Evolutionary conservation across 1,139 yeast species (phyloP), one percentile per base, ranked within the genome.

Genomic region (Suhomyces taliae): DNA sequence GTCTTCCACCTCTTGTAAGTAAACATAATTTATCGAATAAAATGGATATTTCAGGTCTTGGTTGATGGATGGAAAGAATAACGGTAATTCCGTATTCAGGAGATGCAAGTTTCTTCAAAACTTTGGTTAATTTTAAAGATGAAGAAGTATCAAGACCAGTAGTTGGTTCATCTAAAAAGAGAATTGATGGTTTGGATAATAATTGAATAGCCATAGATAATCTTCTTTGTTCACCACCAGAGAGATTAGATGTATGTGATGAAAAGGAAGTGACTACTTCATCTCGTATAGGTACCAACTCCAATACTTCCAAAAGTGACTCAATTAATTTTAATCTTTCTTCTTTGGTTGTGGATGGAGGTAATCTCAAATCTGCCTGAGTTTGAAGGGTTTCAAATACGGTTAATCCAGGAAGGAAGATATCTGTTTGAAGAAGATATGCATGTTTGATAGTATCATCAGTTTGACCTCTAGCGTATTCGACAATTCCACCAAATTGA

Each of bases 111-210:
- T 79, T 76, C 53, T 81, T 79, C 50, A 90, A 72, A 0, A 88
- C 81, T 47, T 77, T 72, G n/a, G 88, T 79, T 40, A 89, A 69
- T 50, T 83, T 70, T 54, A 75, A 80, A 0, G 96, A 90, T 9
- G 90, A 83, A 46, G 83, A 82, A 2, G 96, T 85, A 62, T 90
- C 96, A 33, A 90, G 69, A 0, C 96, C 96, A 0, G 96, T 88
- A 0, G 96, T 90, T 2, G 96, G 96, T 58, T 90, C 96, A 62
- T 90, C 97, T 40, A 90, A 67, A 57, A 89, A 88, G 52, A 90
- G 66, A 2, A 89, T 69, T 0, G 91, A 82, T 0, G 96, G 96
- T 53, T 83, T 85, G 2, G 88, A 79, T 33, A 90, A 69, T 55
- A 90, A 67, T 61, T 89, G 96, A 15, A 87, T 82, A 0, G 90